A percentile compares a stretch with the other conserved stretches of the same genome.
Conservation (phyloP, 2,329 filamentous ascomycete species). For the Ophiostoma perfectum region DNA sequence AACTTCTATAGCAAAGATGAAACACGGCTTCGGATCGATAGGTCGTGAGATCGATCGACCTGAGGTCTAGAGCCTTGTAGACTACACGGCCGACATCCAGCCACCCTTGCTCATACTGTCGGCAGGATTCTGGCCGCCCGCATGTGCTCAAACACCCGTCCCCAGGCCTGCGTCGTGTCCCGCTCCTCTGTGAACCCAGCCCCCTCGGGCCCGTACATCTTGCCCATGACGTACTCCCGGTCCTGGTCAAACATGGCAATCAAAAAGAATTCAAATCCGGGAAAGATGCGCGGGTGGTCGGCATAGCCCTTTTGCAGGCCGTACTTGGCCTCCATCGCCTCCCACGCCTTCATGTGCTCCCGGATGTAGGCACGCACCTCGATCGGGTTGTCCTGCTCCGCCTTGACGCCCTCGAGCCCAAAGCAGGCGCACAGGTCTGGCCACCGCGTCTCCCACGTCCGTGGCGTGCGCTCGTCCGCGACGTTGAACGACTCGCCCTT, state of each 20-base stretch:
- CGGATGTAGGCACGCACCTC: slow-evolving; percentile 28
- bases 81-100: background rate
- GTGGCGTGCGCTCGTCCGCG: slow-evolving; percentile 36
- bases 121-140: slow-evolving; percentile 21
- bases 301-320: slow-evolving; percentile 32
- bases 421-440: slow-evolving; percentile 43
- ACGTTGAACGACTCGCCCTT: slow-evolving; percentile 39
- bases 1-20: background rate
- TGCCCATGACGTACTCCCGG: slow-evolving; percentile 33
- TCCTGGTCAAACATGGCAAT: slow-evolving; percentile 36
- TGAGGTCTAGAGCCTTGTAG: background rate
- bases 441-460: slow-evolving; percentile 42
- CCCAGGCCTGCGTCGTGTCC: slow-evolving; percentile 32
- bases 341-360: slow-evolving; percentile 33
- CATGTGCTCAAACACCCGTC: slow-evolving; percentile 39
- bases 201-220: slow-evolving; percentile 19
- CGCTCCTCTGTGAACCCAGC: background rate
- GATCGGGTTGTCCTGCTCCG: slow-evolving; percentile 31
- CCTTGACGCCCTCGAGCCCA: slow-evolving; percentile 38
- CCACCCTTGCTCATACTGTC: background rate
- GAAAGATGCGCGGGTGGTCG: slow-evolving; percentile 32
- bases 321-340: slow-evolving; percentile 33
- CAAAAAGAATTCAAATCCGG: slow-evolving; percentile 33
- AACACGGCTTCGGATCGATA: background rate
- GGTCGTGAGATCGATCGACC: background rate